A percentile compares a stretch with the other conserved stretches of the same genome.
Evolutionary conservation across 352 stramenopile species (phyloP).

Genomic region (Pseudoperonospora humuli): DNA sequence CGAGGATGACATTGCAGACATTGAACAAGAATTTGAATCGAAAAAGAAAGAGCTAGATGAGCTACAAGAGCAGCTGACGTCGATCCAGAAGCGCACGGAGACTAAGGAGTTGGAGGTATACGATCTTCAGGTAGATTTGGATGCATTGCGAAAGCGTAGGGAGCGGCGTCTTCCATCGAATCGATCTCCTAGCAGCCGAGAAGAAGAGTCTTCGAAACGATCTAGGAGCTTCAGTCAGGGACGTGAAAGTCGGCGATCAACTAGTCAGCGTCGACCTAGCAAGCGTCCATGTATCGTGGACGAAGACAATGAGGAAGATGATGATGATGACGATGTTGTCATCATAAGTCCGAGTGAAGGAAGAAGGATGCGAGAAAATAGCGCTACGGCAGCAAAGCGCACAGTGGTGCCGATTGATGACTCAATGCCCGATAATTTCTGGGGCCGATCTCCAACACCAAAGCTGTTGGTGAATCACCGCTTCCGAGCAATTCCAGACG

Average conservation of each 20-base stretch:
- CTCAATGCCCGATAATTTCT: conserved; percentile 65
- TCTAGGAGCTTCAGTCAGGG: conserved; percentile 17
- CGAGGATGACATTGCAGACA: conserved; percentile 37
- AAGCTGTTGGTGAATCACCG: conserved; percentile 69
- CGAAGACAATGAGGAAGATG: conserved; percentile 49
- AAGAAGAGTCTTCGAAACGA: conserved; percentile 7
- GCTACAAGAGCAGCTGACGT: conserved; percentile 30
- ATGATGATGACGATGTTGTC: conserved; percentile 45
- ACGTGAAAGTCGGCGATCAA: conserved; percentile 24
- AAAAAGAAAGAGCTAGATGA: conserved; percentile 40
- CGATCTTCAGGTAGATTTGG: conserved; percentile 56
- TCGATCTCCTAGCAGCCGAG: conserved; percentile 5
- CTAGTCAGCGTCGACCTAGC: conserved; percentile 25
- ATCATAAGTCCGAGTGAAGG: conserved; percentile 43
- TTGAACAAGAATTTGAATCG: conserved; percentile 32
- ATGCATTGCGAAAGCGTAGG: conserved; percentile 51
- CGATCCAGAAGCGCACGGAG: conserved; percentile 34
- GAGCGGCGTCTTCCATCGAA: conserved; percentile 21
- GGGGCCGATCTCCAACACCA: conserved; percentile 46
- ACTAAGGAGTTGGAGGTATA: conserved; percentile 55
- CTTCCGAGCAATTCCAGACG: conserved; percentile 52
- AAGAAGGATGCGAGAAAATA: conserved; percentile 29
- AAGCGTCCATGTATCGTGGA: conserved; percentile 61
- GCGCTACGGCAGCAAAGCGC: conserved; percentile 2
- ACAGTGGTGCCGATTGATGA: conserved; percentile 30